Base-by-base conservation (phyloP, 768 basidiomycete species). In the Leccinellum rugosiceps region DNA sequence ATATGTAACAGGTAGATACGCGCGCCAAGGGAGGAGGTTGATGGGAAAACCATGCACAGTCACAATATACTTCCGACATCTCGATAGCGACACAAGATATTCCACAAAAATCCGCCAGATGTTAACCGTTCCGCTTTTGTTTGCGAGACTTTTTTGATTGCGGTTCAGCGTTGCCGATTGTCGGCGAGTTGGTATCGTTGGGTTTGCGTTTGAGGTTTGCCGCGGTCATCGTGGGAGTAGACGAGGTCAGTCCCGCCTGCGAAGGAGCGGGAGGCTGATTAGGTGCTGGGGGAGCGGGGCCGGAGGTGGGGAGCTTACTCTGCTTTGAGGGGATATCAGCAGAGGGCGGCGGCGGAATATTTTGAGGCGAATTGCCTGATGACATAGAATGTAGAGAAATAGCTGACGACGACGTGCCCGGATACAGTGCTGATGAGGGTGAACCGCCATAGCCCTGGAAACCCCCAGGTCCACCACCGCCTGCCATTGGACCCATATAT, bases 241-340 rank as follows among this genome's bases (percentile, higher is more conserved):
- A 81, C 23, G 64, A 63, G 32, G 67, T 75, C 54, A 77, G 77
- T 58, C 76, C 75, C 52, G 69, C 67, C 65, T 76, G 73, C 67
- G 71, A 74, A 62, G 71, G 72, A 67, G 71, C 73, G 67, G 71
- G 71, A 63, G 72, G 69, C 69, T 72, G 71, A 72, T 72, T 72
- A 63, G 72, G 68, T 58, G 76, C 66, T 60, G 75, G 68, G 58
- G 81, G 70, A 56, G 74, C 71, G 47, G 72, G 68, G 55, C 74
- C 74, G 52, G 75, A 68, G 44, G 78, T 80, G 59, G 82, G 79
- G 50, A 79, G 78, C 67, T 87, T 86, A 66, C 81, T 79, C 72
- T 83, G 83, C 72, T 89, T 88, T 70, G 78, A 79, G 13, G 82
- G 83, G 25, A 83, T 83, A 56, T 77, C 75, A 52, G 78, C 79